Percentiles rank a stretch among this genome's conserved stretches.
These are phyloP conservation scores for Colletotrichum caudatum DNA, from an alignment of 2,329 filamentous ascomycete species.

Conservation along the genomic window DNA sequence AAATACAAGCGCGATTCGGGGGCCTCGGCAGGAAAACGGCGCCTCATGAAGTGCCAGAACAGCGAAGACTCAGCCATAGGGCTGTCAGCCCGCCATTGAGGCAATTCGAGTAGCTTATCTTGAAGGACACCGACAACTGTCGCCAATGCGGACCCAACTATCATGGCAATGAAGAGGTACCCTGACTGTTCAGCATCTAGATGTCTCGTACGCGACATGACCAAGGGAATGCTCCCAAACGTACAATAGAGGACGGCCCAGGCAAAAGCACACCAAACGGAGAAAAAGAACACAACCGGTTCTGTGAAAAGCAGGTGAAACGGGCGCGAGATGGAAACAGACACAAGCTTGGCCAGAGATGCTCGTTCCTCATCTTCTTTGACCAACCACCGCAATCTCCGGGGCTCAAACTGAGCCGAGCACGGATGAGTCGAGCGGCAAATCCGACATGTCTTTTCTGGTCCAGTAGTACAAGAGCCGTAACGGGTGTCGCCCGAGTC, in stretches of 20 bases:
- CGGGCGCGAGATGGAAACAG: constrained; percentile 79
- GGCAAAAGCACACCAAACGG: constrained; percentile 88
- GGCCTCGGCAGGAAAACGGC: constrained; percentile 61
- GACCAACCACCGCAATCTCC: constrained; percentile 82
- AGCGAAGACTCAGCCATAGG: constrained; percentile 49
- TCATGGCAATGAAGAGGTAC: constrained; percentile 73
- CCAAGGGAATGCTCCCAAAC: constrained; percentile 82
- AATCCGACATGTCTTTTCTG: constrained; percentile 17
- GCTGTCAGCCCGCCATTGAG: constrained; percentile 51
- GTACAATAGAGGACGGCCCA: constrained; percentile 92
- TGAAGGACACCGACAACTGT: constrained; percentile 79
- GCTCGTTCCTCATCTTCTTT: constrained; percentile 81
- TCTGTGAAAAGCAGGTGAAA: constrained; percentile 83
- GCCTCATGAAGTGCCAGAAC: constrained; percentile 61
- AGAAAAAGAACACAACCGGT: constrained; percentile 87
- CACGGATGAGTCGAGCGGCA: constrained; percentile 20
- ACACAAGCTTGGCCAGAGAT: constrained; percentile 76
- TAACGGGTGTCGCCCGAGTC: constrained; percentile 26
- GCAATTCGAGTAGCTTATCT: constrained; percentile 71
- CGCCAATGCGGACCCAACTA: constrained; percentile 73
- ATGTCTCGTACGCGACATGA: constrained; percentile 75
- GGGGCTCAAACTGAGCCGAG: constrained; percentile 14
- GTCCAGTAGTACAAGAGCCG: constrained; percentile 13
- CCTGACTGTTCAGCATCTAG: constrained; percentile 76
- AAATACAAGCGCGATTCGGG: constrained; percentile 89